phyloP scores from a whole-genome alignment of 2,329 filamentous ascomycete species.

The Pochonia chlamydosporia region DNA sequence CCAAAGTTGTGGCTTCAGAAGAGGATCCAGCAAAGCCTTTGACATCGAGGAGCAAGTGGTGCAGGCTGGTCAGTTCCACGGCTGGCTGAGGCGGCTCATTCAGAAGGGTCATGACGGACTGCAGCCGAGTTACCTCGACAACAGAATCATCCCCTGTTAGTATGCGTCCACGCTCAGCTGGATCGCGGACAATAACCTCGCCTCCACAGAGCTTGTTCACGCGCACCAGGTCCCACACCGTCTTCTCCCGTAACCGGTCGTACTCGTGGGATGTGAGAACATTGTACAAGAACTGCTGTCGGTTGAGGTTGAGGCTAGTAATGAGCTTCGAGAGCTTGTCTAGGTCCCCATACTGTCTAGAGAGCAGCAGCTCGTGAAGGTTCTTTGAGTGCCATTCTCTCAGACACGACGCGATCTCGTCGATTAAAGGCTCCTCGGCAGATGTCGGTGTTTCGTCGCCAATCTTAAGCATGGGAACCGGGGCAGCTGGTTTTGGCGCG shows the following conservation, averaged over 20 bases:
- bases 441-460: constrained; percentile 95
- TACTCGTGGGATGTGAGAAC: constrained; percentile 86
- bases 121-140: constrained; percentile 82
- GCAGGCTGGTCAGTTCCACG: constrained; percentile 64
- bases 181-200: constrained; percentile 92
- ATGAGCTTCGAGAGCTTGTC: constrained; percentile 79
- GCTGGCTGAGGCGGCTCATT: constrained; percentile 69
- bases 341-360: constrained; percentile 72
- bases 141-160: constrained; percentile 90
- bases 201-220: constrained; percentile 93
- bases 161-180: constrained; percentile 73
- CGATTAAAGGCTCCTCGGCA: constrained; percentile 81
- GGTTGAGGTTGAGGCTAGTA: constrained; percentile 72
- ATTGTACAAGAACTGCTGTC: constrained; percentile 88
- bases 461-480: constrained; percentile 95
- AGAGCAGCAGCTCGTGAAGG: constrained; percentile 82
- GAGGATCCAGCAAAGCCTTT: constrained; percentile 74
- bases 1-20: constrained; percentile 68
- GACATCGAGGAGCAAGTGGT: constrained; percentile 79
- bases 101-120: constrained; percentile 93
- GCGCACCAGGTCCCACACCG: constrained; percentile 89
- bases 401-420: constrained; percentile 94
- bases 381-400: constrained; percentile 98
- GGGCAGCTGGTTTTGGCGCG: constrained; percentile 75
- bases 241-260: constrained; percentile 72